Evolutionary conservation across 2,329 filamentous ascomycete genomes (phyloP), one percentile per base, ranked within the genome.

Genomic region (Aspergillus pseudonomiae): DNA sequence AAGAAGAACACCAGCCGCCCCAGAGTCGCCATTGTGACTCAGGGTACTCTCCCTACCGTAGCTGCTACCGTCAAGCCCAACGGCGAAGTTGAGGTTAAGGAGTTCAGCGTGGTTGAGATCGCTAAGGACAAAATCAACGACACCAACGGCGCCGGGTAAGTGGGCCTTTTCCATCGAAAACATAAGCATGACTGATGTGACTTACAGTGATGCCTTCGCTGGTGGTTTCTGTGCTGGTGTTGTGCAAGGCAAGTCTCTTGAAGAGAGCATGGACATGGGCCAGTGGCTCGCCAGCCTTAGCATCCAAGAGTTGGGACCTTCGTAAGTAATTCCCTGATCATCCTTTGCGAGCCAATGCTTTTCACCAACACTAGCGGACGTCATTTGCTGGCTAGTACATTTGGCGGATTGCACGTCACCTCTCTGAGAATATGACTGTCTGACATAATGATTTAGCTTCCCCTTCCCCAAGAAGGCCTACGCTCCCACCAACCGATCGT

Each of bases 211-310:
- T 78, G 94, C 95, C 59, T 99, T 99, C 75, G 94, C 95, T 63
- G 95, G 93, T 76, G 95, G 95, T 68, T 93, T 99, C 82, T 85
- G 92, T 62, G 95, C 95, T 59, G 95, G 94, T 76, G 84, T 98
- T 68, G 89, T 97, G 66, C 85, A 94, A 80, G 93, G 91, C 79
- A 92, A 95, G 84, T 78, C 88, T 60, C 85, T 99, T 57, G 89
- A 91, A 73, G 88, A 89, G 70, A 86, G 86, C 74, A 86, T 99
- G 71, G 91, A 97, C 79, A 92, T 95, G 86, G 95, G 95, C 68
- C 94, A 97, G 82, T 99, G 95, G 95, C 87, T 99, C 70, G 95
- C 95, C 57, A 90, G 91, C 75, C 85, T 97, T 74, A 95, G 93
- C 85, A 94, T 99, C 79, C 90, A 94, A 83, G 94, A 98, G 83